Conservation (phyloP, 2,329 filamentous ascomycete species). For the Albifimbria verrucaria region DNA sequence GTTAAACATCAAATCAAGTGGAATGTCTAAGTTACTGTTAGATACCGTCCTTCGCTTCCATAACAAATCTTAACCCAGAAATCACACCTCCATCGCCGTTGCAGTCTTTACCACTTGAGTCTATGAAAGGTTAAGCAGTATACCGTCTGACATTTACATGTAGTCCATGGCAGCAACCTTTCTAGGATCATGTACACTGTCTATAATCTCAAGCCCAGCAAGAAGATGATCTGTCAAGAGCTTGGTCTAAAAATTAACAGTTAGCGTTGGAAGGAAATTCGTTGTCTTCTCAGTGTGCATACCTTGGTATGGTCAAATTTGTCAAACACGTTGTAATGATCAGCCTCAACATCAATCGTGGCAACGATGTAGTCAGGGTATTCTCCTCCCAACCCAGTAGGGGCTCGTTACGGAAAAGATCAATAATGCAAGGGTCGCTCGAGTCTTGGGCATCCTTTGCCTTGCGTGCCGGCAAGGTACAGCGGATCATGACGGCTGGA, state of each 20-base stretch:
- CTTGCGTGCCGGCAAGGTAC: slow-evolving; percentile 7
- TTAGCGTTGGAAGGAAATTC: not conserved
- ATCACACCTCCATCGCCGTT: no score
- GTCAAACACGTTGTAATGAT: slow-evolving; percentile 25
- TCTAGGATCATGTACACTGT: not conserved
- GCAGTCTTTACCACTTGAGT: no score
- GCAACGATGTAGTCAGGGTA: slow-evolving; percentile 24
- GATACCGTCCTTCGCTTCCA: no score
- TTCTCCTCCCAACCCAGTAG: slow-evolving; percentile 24
- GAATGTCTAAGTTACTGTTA: no score
- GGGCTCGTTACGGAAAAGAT: slow-evolving; percentile 19
- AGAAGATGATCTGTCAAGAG: not conserved
- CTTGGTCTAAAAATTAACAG: not conserved
- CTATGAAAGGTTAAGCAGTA: no score
- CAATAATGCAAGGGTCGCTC: slow-evolving; percentile 15
- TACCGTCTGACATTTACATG: not conserved
- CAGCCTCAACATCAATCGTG: slow-evolving; percentile 20
- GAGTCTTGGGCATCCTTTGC: slow-evolving; percentile 5
- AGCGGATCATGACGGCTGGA: slow-evolving; percentile 20
- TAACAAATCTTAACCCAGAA: no score
- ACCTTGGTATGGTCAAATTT: not conserved
- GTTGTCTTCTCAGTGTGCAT: not conserved
- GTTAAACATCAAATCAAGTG: no score
- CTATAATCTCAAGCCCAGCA: not conserved
- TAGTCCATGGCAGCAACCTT: not conserved